phyloP scores from a whole-genome alignment of 2,329 filamentous ascomycete species.

The Aspergillus chevalieri region DNA sequence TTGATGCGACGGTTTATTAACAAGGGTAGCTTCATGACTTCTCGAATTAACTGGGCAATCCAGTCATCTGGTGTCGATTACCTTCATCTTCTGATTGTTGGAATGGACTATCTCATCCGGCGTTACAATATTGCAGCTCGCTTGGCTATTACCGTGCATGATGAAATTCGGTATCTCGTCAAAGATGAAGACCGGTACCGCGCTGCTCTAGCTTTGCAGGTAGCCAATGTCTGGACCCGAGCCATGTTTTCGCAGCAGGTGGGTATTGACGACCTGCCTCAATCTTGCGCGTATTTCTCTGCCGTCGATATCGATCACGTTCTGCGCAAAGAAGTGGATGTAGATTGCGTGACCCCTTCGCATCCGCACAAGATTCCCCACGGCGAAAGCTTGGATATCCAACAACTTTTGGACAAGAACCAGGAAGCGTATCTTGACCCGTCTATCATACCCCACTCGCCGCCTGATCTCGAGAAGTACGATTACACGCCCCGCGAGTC shows the following conservation, averaged over 20 bases:
- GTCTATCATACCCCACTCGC: conserved; percentile 49
- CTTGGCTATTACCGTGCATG: conserved; percentile 88
- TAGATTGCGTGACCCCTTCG: conserved; percentile 92
- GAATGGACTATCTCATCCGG: conserved; percentile 88
- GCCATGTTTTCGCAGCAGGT: conserved; percentile 97
- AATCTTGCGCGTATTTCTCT: conserved; percentile 91
- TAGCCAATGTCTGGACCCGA: conserved; percentile 92
- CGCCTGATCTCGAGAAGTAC: conserved; percentile 58
- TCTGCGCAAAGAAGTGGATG: conserved; percentile 94
- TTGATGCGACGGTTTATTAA: conserved; percentile 81
- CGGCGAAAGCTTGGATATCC: conserved; percentile 82
- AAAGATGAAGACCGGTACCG: conserved; percentile 79
- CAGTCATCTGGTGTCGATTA: conserved; percentile 97
- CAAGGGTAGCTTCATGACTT: conserved; percentile 89
- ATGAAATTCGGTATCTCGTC: conserved; percentile 93
- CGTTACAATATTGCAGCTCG: conserved; percentile 81
- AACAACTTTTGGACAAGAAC: conserved; percentile 68
- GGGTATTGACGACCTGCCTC: conserved; percentile 89
- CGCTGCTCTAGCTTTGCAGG: conserved; percentile 84
- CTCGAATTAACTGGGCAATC: conserved; percentile 97
- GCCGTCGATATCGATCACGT: conserved; percentile 94
- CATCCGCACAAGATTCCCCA: conserved; percentile 70
- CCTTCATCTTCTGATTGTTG: conserved; percentile 82
- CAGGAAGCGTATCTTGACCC: conserved; percentile 63
- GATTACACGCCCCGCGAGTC: conserved; percentile 65